Percentiles rank a stretch among this genome's conserved stretches.
These are phyloP conservation scores for Aaosphaeria pasadenensis DNA, from an alignment of 2,329 filamentous ascomycete genomes.

Conservation along the genomic window DNA sequence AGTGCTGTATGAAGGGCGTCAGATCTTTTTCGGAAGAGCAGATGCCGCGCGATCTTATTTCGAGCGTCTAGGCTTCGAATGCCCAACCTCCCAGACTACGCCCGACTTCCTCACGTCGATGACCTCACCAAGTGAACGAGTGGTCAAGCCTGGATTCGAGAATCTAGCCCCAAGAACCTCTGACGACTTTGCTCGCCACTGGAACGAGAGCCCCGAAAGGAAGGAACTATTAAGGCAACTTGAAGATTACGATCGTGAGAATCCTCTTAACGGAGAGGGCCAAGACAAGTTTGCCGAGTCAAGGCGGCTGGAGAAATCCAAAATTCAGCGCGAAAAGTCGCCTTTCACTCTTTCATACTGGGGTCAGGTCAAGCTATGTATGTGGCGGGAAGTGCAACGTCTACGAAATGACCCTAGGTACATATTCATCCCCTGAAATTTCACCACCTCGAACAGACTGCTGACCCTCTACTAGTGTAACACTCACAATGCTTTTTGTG, in stretches of 20 bases:
- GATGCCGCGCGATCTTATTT: slow-evolving; percentile 66
- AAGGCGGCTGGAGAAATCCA: slow-evolving; percentile 45
- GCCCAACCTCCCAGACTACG: slow-evolving; percentile 64
- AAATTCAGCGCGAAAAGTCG: slow-evolving; percentile 52
- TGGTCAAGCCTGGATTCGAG: slow-evolving; percentile 40
- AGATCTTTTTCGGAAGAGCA: slow-evolving; percentile 69
- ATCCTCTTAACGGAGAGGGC: slow-evolving; percentile 38
- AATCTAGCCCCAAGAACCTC: slow-evolving; percentile 41
- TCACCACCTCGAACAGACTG: too few relatives aligned
- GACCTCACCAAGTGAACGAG: slow-evolving; percentile 46
- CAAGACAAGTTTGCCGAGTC: slow-evolving; percentile 28
- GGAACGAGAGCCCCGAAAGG: slow-evolving; percentile 38
- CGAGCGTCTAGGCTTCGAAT: slow-evolving; percentile 64
- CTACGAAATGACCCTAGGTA: slow-evolving; percentile 18
- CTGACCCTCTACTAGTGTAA: slow-evolving; percentile 41
- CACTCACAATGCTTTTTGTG: slow-evolving; percentile 55
- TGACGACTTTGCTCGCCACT: slow-evolving; percentile 66
- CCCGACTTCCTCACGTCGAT: slow-evolving; percentile 73
- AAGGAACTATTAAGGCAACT: slow-evolving; percentile 40
- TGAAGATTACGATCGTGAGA: slow-evolving; percentile 46
- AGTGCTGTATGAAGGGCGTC: slow-evolving; percentile 56
- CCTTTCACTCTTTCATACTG: slow-evolving; percentile 52
- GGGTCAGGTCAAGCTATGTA: slow-evolving; percentile 43
- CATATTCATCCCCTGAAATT: background rate
- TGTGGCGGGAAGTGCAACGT: slow-evolving; percentile 18